Evolutionary conservation across 257 asterid species (phyloP), one percentile per base, ranked within the genome.

Genomic region (Solanum habrochaites): DNA sequence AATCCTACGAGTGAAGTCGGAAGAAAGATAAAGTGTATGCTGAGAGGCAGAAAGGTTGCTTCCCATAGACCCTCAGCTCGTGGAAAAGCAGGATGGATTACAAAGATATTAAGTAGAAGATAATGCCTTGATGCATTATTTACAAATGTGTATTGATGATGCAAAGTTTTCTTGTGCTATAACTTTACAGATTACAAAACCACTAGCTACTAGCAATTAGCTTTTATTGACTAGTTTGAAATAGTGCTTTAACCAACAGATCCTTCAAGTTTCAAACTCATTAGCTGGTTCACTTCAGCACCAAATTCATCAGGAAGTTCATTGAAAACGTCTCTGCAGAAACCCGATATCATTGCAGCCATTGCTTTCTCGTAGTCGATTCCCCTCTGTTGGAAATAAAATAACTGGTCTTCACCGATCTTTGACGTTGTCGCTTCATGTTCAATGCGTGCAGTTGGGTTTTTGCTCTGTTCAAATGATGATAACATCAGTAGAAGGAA

Each of bases 331-430:
- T 96, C 99, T 80, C 91, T 74, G 85, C 98, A 96, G 88, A 96
- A 96, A 75, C 99, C 99, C 21, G 99, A 96, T 40, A 96, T 94
- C 98, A 96, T 96, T 60, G 98, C 96, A 25, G 98, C 98, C 99
- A 95, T 96, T 27, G 98, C 98, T 91, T 92, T 93, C 89, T 95
- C 98, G 3, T 93, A 94, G 90, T 95, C 98, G 1, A 96, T 94
- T 56, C 98, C 98, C 86, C 99, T 96, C 87, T 96, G 99, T 83
- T 92, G 99, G 92, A 96, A 96, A 91, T 96, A 95, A 91, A 96
- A 96, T 83, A 96, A 85, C 91, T 96, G 99, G 75, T 94, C 99
- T 71, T 96, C 99, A 27, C 98, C 98, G 0, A 96, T 94, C 89
- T 96, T 96, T 8, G 98, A 95, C 40, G 98, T 96, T 7, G 98